Evolutionary conservation across 208 protist genomes (phyloP), one percentile per base, ranked within the genome.

Genomic region (Leishmania braziliensis): DNA sequence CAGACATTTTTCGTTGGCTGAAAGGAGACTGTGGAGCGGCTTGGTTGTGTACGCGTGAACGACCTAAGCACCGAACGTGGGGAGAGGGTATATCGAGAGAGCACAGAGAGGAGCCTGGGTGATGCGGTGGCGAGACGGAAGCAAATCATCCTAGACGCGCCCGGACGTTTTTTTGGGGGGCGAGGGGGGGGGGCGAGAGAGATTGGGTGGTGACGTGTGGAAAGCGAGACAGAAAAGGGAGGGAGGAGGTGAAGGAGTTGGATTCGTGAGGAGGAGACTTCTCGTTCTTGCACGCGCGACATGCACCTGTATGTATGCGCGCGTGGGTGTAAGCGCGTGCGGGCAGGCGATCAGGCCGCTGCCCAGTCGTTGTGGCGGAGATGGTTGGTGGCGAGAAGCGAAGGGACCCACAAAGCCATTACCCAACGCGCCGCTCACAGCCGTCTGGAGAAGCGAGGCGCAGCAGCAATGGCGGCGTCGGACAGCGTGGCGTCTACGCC

Each of bases 1-100:
- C 26, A 76, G 87, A 86, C 84, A 92, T 93, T 46, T 29, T 88
- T 18, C 14, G 6, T 58, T 23, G 36, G 8, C 60, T 1, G 39
- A 53, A 39, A 18, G 39, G 72, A 39, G n/a, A 43, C 29, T 5
- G 14, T 6, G 20, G 20, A 26, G 50, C 8, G 20, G 16, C 20
- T 72, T 14, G 39, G 5, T 8, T 51, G 39, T 72, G 16, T 48
- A 72, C 3, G 12, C 16, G 43, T 3, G 5, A 51, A n/a, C 29
- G 69, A 53, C 5, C 43, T 16, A 53, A 16, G 46, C n/a, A 9
- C 39, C n/a, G 46, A 54, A 16, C 20, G 23, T 50, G 23, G 50
- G 33, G n/a, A 73, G 23, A 54, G 46, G 23, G 29, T 48, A 3
- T 53, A 53, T 48, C 6, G 66, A 51, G 66, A 51, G 36, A 20